Evolutionary conservation across 2,329 filamentous ascomycete species (phyloP).

Genomic region (Nigrograna mackinnonii): DNA sequence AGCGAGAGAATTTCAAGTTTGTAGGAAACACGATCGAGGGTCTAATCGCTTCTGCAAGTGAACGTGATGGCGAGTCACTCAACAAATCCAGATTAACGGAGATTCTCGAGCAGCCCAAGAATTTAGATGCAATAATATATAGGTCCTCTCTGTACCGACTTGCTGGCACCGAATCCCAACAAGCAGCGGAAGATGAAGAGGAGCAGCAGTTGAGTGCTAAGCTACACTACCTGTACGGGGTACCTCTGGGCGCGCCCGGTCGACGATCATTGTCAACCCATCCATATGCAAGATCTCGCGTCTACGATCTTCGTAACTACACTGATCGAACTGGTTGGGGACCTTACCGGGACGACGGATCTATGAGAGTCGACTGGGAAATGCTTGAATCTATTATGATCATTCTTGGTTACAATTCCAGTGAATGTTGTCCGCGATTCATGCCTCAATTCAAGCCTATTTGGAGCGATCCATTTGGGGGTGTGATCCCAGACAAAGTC

Average conservation of each 20-base stretch:
- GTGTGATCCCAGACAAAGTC: conserved; percentile 21
- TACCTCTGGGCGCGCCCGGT: conserved; percentile 51
- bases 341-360: conserved; percentile 69
- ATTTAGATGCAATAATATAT: conserved; percentile 64
- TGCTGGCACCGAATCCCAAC: conserved; percentile 51
- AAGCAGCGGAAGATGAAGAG: conserved; percentile 42
- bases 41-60: conserved; percentile 39
- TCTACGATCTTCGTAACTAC: conserved; percentile 76
- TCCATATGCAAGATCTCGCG: conserved; percentile 67
- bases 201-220: conserved; percentile 69
- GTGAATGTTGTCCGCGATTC: conserved; percentile 26
- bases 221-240: conserved; percentile 70
- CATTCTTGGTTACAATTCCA: conserved; percentile 64
- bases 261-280: conserved; percentile 46
- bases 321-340: conserved; percentile 67
- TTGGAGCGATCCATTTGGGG: conserved; percentile 33
- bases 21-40: conserved; percentile 45
- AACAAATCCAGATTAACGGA: conserved; percentile 44
- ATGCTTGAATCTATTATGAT: conserved; percentile 77
- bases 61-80: conserved; percentile 48
- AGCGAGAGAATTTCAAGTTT: conserved; percentile 38
- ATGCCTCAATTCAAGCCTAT: conserved; percentile 26
- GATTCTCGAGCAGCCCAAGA: conserved; percentile 51
- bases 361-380: conserved; percentile 73
- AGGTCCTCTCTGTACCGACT: conserved; percentile 62